Conservation (phyloP, 345 rosid genomes). For the Eucalyptus regnans region DNA sequence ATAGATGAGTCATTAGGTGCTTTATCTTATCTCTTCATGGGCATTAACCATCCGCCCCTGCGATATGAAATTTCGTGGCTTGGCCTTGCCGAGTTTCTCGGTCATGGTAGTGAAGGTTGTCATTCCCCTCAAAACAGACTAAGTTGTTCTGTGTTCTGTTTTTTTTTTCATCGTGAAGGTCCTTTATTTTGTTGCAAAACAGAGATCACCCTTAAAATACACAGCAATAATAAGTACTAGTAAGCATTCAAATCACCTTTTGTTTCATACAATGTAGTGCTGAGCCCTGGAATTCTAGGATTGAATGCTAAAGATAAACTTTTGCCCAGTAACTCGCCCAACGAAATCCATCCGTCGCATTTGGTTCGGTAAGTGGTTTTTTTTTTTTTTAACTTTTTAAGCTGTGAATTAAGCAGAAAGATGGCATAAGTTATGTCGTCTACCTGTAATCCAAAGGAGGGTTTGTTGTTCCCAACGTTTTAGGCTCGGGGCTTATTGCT, state of each 20-base stretch:
- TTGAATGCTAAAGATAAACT: not conserved
- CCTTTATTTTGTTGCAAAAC: not conserved
- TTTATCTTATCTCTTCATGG: not conserved
- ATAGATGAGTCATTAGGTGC: not conserved
- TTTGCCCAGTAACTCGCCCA: not conserved
- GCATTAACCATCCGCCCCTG: not conserved
- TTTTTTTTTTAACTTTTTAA: not conserved
- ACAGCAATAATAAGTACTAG: not conserved
- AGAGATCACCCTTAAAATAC: not conserved
- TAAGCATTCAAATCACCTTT: not conserved
- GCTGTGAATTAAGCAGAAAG: not conserved
- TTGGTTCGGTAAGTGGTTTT: not conserved
- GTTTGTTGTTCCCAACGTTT: not conserved
- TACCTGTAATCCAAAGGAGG: not conserved
- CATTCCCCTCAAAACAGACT: not conserved
- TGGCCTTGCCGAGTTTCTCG: not conserved
- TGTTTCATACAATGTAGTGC: not conserved
- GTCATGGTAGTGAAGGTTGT: not conserved
- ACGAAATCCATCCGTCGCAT: not conserved
- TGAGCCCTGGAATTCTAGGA: not conserved
- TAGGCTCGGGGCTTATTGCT: not conserved
- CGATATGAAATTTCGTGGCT: not conserved
- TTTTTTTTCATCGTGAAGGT: not conserved
- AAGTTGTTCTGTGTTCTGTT: not conserved
- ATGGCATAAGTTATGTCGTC: not conserved